A percentile compares a stretch with the other conserved stretches of the same genome.
phyloP scores from a whole-genome alignment of 108 stramenopile genomes.

The Skeletonema grethae region DNA sequence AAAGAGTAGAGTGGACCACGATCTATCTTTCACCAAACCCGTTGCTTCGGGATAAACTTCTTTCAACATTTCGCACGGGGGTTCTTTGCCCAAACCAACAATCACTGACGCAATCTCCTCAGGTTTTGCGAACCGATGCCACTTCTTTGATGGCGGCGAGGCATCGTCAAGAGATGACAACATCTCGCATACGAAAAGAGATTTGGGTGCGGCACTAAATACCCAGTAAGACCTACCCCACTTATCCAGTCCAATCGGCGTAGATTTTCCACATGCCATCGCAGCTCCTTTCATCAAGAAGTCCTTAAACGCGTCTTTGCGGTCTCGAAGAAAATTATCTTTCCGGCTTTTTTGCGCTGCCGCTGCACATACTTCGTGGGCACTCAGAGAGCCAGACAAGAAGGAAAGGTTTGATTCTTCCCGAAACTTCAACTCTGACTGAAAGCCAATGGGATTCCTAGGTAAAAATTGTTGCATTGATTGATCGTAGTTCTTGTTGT shows the following conservation, averaged over 20 bases:
- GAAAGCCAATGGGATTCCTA: conserved; percentile 66
- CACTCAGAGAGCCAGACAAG: conserved; percentile 74
- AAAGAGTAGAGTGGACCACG: conserved; percentile 65
- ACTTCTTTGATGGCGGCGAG: conserved; percentile 25
- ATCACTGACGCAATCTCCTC: conserved; percentile 84
- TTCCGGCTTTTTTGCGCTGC: conserved; percentile 79
- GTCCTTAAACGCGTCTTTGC: conserved; percentile 46
- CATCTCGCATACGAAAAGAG: conserved; percentile 64
- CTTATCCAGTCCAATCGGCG: conserved; percentile 68
- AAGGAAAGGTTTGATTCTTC: conserved; percentile 61
- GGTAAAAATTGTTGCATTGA: conserved; percentile 78
- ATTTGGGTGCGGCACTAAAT: conserved; percentile 61
- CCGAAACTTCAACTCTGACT: conserved; percentile 69
- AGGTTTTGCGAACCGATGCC: conserved; percentile 65
- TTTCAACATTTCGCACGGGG: conserved; percentile 59
- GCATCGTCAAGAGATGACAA: background rate
- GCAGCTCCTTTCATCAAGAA: conserved; percentile 62
- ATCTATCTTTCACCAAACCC: conserved; percentile 48
- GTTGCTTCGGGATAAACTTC: conserved; percentile 59
- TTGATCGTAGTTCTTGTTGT: conserved; percentile 53
- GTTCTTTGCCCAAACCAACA: conserved; percentile 67
- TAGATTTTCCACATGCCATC: conserved; percentile 72
- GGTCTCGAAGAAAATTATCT: conserved; percentile 54
- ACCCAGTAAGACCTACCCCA: conserved; percentile 79
- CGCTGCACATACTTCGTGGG: conserved; percentile 86